Evolutionary conservation across 129 eudicot genomes (phyloP).

Genomic region (Centella asiatica): DNA sequence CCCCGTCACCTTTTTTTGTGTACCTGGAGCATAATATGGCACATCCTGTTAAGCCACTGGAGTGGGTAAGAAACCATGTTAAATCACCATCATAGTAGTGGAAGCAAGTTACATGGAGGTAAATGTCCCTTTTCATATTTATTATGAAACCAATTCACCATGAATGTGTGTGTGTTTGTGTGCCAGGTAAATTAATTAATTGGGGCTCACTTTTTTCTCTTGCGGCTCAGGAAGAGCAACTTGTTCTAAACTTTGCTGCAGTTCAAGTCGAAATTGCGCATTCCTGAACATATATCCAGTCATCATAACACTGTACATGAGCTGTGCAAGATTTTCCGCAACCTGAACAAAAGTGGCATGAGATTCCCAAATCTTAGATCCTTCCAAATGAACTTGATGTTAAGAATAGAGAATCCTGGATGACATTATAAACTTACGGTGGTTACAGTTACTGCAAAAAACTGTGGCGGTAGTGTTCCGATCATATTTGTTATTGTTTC

Average conservation of each 20-base stretch:
- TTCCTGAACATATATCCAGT: conserved; percentile 98
- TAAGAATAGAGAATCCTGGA: not conserved
- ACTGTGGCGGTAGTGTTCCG: conserved; percentile 93
- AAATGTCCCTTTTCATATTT: too few relatives aligned
- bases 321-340: conserved; percentile 98
- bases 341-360: conserved; percentile 45
- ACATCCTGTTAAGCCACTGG: conserved; percentile 41
- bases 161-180: too few relatives aligned
- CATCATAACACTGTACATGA: conserved; percentile 97
- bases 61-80: conserved; percentile 2
- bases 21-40: conserved; percentile 94
- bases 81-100: not conserved
- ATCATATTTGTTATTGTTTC: conserved; percentile 97
- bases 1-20: conserved; percentile 90
- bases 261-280: conserved; percentile 82
- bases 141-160: too few relatives aligned
- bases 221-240: conserved; percentile 91
- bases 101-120: not conserved
- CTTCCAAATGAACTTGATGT: too few relatives aligned
- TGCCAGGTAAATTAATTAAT: too few relatives aligned
- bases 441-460: conserved; percentile 88
- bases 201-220: conserved; percentile 55
- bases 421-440: conserved; percentile 50
- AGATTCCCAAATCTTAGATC: too few relatives aligned
- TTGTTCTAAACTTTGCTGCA: conserved; percentile 96